A percentile compares a stretch with the other conserved stretches of the same genome.
These are phyloP conservation scores for Penicillium expansum DNA, from an alignment of 2,329 filamentous ascomycete species.

Conservation along the genomic window DNA sequence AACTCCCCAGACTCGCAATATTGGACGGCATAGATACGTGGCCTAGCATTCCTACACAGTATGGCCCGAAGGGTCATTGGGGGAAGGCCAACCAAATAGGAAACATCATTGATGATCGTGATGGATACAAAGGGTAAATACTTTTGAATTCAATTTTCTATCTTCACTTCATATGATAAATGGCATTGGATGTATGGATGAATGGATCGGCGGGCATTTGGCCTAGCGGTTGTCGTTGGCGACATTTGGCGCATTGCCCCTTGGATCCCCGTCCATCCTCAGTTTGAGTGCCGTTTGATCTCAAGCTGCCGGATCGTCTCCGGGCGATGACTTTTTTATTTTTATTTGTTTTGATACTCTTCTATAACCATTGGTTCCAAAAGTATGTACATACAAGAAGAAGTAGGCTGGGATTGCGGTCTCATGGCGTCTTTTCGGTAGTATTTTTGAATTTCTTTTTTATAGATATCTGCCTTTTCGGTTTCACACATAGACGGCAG, in stretches of 20 bases:
- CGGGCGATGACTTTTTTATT: not conserved
- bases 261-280: not conserved
- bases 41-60: not conserved
- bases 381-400: not conserved
- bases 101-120: not conserved
- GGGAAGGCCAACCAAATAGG: not conserved
- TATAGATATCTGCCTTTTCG: too few species aligned
- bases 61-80: not conserved
- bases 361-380: not conserved
- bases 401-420: too few species aligned
- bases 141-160: too few species aligned
- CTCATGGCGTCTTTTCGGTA: too few species aligned
- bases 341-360: not conserved
- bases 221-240: not conserved
- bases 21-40: not conserved
- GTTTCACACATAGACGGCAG: too few species aligned
- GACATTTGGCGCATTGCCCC: not conserved
- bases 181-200: not conserved
- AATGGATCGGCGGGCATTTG: not conserved
- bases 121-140: not conserved
- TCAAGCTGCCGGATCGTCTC: not conserved
- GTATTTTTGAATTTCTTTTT: too few species aligned
- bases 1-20: not conserved
- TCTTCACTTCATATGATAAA: not conserved
- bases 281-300: not conserved